A percentile compares a stretch with the other conserved stretches of the same genome.
phyloP scores from a whole-genome alignment of 116 monocot species.

The Papilionanthe hybrid region DNA sequence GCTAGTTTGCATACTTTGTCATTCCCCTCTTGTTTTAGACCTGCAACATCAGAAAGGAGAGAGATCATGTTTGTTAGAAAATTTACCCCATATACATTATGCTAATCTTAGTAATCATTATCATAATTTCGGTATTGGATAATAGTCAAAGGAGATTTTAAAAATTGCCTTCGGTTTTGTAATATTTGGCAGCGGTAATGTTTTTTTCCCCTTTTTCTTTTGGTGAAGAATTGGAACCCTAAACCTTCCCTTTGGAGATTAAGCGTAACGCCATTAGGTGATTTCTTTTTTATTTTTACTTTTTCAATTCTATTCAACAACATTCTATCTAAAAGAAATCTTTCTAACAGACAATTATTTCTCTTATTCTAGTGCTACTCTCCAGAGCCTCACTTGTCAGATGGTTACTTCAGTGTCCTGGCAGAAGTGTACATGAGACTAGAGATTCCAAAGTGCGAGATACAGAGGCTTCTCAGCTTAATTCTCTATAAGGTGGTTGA shows the following conservation, averaged over 20 bases:
- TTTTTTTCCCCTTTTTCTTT: background rate
- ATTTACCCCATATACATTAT: no score
- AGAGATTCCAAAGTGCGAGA: conserved; percentile 89
- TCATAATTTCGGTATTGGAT: background rate
- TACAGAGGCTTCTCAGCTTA: conserved; percentile 86
- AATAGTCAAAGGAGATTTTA: background rate
- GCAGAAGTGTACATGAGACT: conserved; percentile 97
- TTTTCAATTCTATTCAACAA: background rate
- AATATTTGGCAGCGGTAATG: background rate
- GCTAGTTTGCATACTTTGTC: no score
- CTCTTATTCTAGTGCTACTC: conserved; percentile 66
- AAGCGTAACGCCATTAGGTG: background rate
- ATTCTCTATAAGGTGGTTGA: conserved; percentile 99
- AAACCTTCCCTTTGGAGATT: background rate
- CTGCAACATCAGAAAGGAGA: no score
- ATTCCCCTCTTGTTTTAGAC: no score
- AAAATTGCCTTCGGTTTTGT: background rate
- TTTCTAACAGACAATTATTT: background rate
- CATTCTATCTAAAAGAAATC: background rate
- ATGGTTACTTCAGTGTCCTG: conserved; percentile 94
- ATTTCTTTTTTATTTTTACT: background rate
- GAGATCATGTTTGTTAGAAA: no score
- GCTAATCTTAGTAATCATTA: background rate
- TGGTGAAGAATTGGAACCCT: background rate
- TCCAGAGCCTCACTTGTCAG: conserved; percentile 67